A percentile compares a stretch with the other conserved stretches of the same genome.
Conservation (phyloP, 176 grass and related monocot genomes). For the Musa troglodytarum region DNA sequence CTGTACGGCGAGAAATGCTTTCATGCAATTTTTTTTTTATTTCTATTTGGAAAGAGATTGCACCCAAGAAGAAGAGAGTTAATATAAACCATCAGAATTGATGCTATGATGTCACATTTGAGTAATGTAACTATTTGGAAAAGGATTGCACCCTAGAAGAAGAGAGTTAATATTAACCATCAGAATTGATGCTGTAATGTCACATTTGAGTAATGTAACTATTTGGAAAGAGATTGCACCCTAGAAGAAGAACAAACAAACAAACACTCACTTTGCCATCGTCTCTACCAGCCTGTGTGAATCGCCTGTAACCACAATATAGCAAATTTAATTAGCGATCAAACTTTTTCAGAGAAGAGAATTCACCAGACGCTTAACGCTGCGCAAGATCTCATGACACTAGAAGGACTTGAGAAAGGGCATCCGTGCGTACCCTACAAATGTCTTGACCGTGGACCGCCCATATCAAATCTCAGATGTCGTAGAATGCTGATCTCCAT, state of each 20-base stretch:
- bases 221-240: background rate
- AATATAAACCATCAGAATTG: background rate
- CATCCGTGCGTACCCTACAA: conserved; percentile 5
- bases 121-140: no score
- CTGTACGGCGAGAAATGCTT: no score
- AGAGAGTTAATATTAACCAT: no score
- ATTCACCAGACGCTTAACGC: no score
- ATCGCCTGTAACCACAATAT: conserved; percentile 40
- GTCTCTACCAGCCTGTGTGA: conserved; percentile 38
- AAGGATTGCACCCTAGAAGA: conserved; percentile 1
- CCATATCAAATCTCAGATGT: conserved; percentile 13
- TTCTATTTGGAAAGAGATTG: no score
- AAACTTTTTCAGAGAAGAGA: no score
- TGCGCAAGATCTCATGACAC: no score
- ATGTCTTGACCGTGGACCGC: conserved; percentile 11
- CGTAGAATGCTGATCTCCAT: conserved; percentile 22
- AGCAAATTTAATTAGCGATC: background rate
- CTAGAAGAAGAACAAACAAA: background rate
- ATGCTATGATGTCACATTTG: background rate
- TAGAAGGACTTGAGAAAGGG: no score
- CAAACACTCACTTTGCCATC: conserved; percentile 45
- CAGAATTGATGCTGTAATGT: background rate
- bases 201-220: no score
- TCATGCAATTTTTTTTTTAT: no score
- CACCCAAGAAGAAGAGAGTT: background rate